phyloP scores from a whole-genome alignment of 2,329 filamentous ascomycete genomes.

The Xylariaceae sp. region DNA sequence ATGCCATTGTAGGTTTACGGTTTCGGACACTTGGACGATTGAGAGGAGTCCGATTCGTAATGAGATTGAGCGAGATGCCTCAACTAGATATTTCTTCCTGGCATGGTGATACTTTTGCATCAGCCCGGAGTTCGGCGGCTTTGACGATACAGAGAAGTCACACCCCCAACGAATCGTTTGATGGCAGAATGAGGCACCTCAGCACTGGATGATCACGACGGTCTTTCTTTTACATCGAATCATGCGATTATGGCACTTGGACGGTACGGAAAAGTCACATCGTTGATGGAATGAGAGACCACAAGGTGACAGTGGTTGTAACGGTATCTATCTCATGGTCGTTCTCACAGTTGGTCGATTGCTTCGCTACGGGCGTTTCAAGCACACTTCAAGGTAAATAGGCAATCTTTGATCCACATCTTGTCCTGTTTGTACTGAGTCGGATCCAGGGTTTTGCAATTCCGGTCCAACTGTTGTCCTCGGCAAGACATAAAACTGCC shows the following conservation, averaged over 20 bases:
- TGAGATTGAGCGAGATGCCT: constrained; percentile 22
- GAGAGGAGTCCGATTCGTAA: constrained; percentile 18
- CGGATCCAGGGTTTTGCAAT: constrained; percentile 11
- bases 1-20: constrained; percentile 19
- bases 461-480: constrained; percentile 27
- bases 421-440: constrained; percentile 6
- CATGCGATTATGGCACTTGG: constrained; percentile 2
- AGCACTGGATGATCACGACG: constrained; percentile 8
- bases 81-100: neutral
- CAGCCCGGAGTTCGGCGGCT: too few species aligned
- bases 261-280: constrained; percentile 3
- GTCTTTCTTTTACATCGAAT: constrained; percentile 7
- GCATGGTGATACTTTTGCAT: too few species aligned
- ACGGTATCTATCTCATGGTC: constrained; percentile 18
- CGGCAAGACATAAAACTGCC: constrained; percentile 34
- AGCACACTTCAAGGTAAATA: constrained; percentile 12
- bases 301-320: constrained; percentile 10
- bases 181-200: too few species aligned
- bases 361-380: constrained; percentile 9
- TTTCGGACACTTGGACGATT: constrained; percentile 22
- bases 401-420: neutral
- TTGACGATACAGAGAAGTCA: too few species aligned
- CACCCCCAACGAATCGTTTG: too few species aligned
- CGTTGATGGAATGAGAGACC: constrained; percentile 10
- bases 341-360: constrained; percentile 14